A percentile compares a stretch with the other conserved stretches of the same genome.
Evolutionary conservation across 2,329 filamentous ascomycete species (phyloP).

Genomic region (Rutstroemia sp.): DNA sequence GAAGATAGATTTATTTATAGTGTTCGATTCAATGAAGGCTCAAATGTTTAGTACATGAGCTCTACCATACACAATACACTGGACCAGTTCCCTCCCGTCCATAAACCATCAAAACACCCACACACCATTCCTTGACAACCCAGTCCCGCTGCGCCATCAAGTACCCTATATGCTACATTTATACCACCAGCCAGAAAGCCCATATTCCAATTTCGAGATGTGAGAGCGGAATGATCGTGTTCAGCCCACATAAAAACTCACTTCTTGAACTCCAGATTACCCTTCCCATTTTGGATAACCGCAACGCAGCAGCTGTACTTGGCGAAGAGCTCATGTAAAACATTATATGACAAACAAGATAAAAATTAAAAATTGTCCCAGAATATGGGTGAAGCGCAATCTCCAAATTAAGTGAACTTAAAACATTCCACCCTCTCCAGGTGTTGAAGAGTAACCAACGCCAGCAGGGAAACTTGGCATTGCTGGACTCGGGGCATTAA

Average conservation of each 20-base stretch:
- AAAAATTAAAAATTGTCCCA: slow-evolving; percentile 14
- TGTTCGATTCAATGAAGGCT: neutral
- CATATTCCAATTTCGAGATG: slow-evolving; percentile 1
- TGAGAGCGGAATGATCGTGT: neutral
- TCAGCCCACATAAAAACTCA: neutral
- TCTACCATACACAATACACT: neutral
- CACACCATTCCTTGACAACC: slow-evolving; percentile 7
- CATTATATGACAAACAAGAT: slow-evolving; percentile 20
- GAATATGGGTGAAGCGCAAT: slow-evolving; percentile 13
- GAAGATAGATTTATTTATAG: no score
- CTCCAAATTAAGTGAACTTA: slow-evolving; percentile 11
- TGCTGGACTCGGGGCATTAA: slow-evolving; percentile 23
- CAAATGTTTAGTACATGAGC: slow-evolving; percentile 6
- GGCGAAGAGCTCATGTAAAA: slow-evolving; percentile 21
- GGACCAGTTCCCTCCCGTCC: neutral
- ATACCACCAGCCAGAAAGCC: neutral
- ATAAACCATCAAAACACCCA: neutral
- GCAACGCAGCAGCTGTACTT: slow-evolving; percentile 14
- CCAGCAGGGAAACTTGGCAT: slow-evolving; percentile 19
- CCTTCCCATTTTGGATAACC: slow-evolving; percentile 18
- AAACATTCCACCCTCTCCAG: slow-evolving; percentile 27
- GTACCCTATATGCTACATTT: slow-evolving; percentile 11
- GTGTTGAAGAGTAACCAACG: neutral
- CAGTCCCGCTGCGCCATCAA: slow-evolving; percentile 23
- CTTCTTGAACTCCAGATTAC: slow-evolving; percentile 18